A percentile compares a stretch with the other conserved stretches of the same genome.
These are phyloP conservation scores for Brassica nigra DNA, from an alignment of 345 rosid species.

Conservation along the genomic window DNA sequence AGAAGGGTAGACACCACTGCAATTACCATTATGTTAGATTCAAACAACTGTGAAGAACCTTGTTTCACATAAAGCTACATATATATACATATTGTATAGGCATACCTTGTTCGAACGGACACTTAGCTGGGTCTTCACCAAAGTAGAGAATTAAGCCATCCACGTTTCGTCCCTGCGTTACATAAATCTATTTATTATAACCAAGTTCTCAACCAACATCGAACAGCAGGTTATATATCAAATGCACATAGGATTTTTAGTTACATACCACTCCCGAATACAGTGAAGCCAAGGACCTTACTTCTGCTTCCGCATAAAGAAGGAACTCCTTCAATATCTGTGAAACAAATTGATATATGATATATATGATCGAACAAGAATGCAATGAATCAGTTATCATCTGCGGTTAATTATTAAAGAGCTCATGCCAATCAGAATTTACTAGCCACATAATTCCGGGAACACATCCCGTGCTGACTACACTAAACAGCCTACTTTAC, in stretches of 20 bases:
- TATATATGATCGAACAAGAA: neutral
- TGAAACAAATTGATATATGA: neutral
- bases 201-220: neutral
- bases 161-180: conserved; percentile 74
- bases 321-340: conserved; percentile 79
- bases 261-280: conserved; percentile 82
- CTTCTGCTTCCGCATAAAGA: conserved; percentile 79
- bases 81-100: neutral
- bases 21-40: conserved; percentile 21
- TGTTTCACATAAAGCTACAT: neutral
- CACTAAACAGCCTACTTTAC: neutral
- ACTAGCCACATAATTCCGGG: neutral
- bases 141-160: conserved; percentile 90
- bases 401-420: neutral
- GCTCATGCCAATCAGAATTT: neutral
- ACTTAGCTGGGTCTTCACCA: conserved; percentile 95
- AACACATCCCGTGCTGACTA: conserved; percentile 2
- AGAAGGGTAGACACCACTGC: conserved; percentile 76
- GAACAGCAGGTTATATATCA: neutral
- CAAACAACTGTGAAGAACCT: neutral
- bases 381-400: conserved; percentile 7
- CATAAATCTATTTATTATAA: conserved; percentile 7
- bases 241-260: neutral
- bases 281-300: conserved; percentile 71
- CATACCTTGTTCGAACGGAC: conserved; percentile 90